phyloP scores from a whole-genome alignment of 2,329 filamentous ascomycete genomes.

The Podosphaera fusca region DNA sequence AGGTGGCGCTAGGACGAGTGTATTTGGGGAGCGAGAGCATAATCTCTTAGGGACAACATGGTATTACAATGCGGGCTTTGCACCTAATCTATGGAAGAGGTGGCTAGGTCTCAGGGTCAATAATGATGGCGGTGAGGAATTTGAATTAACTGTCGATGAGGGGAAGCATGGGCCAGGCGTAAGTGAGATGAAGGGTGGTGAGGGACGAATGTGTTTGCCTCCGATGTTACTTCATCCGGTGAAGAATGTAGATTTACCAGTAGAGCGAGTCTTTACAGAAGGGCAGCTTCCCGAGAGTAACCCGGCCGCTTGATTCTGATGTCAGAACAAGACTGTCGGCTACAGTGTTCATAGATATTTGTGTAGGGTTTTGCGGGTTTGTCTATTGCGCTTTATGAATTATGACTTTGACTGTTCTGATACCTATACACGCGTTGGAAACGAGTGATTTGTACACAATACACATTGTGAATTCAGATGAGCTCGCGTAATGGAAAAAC shows the following conservation, averaged over 20 bases:
- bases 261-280: conserved; percentile 9
- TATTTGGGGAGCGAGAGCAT: conserved; percentile 70
- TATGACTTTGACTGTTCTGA: too few species aligned
- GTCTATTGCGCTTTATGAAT: too few species aligned
- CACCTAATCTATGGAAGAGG: conserved; percentile 55
- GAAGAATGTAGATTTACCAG: conserved; percentile 42
- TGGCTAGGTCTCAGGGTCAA: conserved; percentile 71
- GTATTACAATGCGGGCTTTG: conserved; percentile 78
- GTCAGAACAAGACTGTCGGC: background rate
- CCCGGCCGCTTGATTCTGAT: conserved; percentile 13
- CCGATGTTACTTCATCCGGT: conserved; percentile 78
- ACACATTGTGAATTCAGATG: too few species aligned
- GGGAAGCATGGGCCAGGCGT: conserved; percentile 17
- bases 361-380: too few species aligned
- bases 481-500: too few species aligned
- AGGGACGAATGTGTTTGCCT: conserved; percentile 76
- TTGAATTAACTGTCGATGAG: conserved; percentile 36
- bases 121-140: conserved; percentile 55
- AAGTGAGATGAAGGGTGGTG: conserved; percentile 34
- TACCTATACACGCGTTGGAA: too few species aligned
- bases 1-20: conserved; percentile 47
- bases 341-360: background rate
- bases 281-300: conserved; percentile 13
- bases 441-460: too few species aligned
- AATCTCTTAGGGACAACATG: conserved; percentile 72